Evolutionary conservation across 768 basidiomycete genomes (phyloP).

Genomic region (Chalciporus pseudorubinellus): DNA sequence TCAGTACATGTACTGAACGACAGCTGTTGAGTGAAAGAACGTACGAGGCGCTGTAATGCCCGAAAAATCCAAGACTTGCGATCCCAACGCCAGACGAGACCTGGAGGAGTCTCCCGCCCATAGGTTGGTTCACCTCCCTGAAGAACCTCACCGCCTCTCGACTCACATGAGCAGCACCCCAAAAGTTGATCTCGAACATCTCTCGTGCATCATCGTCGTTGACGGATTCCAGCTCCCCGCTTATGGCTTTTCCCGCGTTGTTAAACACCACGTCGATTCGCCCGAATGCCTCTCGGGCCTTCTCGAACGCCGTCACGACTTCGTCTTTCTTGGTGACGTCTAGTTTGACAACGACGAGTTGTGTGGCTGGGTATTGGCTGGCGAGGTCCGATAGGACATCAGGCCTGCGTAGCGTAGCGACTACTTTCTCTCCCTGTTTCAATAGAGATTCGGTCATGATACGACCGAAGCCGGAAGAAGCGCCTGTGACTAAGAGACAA

Average conservation of each 20-base stretch:
- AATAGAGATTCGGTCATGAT: conserved; percentile 34
- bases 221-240: conserved; percentile 36
- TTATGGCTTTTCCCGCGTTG: conserved; percentile 33
- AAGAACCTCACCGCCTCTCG: conserved; percentile 34
- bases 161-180: conserved; percentile 31
- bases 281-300: conserved; percentile 32
- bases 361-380: conserved; percentile 22
- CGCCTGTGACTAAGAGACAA: conserved; percentile 37
- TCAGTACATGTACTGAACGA: not conserved
- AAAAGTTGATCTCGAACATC: conserved; percentile 40
- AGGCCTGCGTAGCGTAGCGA: conserved; percentile 45
- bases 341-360: conserved; percentile 25
- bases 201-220: conserved; percentile 30
- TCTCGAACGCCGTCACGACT: conserved; percentile 27
- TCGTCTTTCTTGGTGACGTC: conserved; percentile 32
- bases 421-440: conserved; percentile 34
- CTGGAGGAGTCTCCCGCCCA: conserved; percentile 37
- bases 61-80: not conserved
- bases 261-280: conserved; percentile 39
- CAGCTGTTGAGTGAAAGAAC: too few species aligned
- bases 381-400: conserved; percentile 30
- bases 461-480: conserved; percentile 41
- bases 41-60: conserved; percentile 30
- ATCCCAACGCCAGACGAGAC: conserved; percentile 30
- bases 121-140: conserved; percentile 36